Evolutionary conservation across 768 basidiomycete genomes (phyloP).

Genomic region (Clitopilus hobsonii): DNA sequence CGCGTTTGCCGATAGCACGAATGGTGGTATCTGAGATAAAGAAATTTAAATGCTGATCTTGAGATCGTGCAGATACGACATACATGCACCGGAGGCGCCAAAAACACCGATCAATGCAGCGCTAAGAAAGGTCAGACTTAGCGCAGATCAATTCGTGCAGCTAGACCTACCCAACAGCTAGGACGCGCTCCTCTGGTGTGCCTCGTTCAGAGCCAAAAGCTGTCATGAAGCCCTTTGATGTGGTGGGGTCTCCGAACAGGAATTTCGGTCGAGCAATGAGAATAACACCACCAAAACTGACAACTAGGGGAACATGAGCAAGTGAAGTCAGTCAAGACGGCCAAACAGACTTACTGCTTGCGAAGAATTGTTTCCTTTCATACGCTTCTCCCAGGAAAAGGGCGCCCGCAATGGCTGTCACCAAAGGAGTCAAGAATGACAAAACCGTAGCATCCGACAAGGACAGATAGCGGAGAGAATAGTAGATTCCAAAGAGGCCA

Average conservation of each 20-base stretch:
- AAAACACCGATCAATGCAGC: constrained; percentile 58
- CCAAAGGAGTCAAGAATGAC: constrained; percentile 64
- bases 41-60: not conserved
- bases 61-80: constrained; percentile 15
- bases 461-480: constrained; percentile 64
- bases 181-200: constrained; percentile 33
- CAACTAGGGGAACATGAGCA: constrained; percentile 28
- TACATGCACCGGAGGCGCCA: constrained; percentile 63
- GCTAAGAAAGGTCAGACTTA: constrained; percentile 22
- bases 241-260: constrained; percentile 67
- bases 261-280: constrained; percentile 73
- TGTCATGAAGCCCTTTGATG: constrained; percentile 39
- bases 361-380: constrained; percentile 42
- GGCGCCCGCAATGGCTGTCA: constrained; percentile 54
- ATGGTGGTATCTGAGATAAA: constrained; percentile 30
- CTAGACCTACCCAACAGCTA: constrained; percentile 49
- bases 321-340: not conserved
- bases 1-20: constrained; percentile 69
- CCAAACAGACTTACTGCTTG: constrained; percentile 23
- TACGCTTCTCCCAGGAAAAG: constrained; percentile 52
- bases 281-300: constrained; percentile 70
- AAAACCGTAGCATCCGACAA: constrained; percentile 72
- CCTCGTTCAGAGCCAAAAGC: constrained; percentile 20
- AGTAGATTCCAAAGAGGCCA: constrained; percentile 50
- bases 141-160: not conserved